These are phyloP conservation scores for Cocos nucifera DNA, from an alignment of 176 grass and related monocot species.

Conservation along the genomic window DNA sequence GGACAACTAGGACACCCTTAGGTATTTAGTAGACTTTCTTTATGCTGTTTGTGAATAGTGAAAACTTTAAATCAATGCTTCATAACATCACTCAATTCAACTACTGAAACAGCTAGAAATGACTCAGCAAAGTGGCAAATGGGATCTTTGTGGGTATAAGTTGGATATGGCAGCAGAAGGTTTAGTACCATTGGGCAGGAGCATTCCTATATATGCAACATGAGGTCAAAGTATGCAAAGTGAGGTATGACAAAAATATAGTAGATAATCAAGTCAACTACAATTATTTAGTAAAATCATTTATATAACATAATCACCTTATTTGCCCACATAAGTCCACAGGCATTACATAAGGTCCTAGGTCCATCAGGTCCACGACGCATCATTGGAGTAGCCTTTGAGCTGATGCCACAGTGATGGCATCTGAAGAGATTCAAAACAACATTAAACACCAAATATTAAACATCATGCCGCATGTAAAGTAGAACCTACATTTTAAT, in stretches of 20 bases:
- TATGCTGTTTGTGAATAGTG: too few relatives aligned
- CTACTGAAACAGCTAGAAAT: too few relatives aligned
- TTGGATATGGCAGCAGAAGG: too few relatives aligned
- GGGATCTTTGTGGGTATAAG: too few relatives aligned
- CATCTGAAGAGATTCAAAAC: conserved; percentile 42
- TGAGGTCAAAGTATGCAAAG: too few relatives aligned
- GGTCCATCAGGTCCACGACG: conserved; percentile 91
- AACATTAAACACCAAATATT: conserved; percentile 3
- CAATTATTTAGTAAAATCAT: conserved; percentile 4
- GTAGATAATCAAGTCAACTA: conserved; percentile 6
- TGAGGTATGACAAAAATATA: conserved; percentile 1
- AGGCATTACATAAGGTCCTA: conserved; percentile 96
- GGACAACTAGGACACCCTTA: too few relatives aligned
- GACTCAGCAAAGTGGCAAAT: too few relatives aligned
- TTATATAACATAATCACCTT: conserved; percentile 44
- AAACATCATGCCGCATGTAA: background rate
- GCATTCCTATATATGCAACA: too few relatives aligned
- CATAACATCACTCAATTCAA: too few relatives aligned
- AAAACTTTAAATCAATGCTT: too few relatives aligned
- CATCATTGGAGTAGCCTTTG: conserved; percentile 89
- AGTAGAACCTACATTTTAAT: background rate
- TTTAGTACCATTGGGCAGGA: too few relatives aligned
- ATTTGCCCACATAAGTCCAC: conserved; percentile 98
- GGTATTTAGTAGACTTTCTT: too few relatives aligned
- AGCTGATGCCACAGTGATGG: conserved; percentile 78